Conservation (phyloP, 2,329 filamentous ascomycete genomes). For the Fusarium setosum region DNA sequence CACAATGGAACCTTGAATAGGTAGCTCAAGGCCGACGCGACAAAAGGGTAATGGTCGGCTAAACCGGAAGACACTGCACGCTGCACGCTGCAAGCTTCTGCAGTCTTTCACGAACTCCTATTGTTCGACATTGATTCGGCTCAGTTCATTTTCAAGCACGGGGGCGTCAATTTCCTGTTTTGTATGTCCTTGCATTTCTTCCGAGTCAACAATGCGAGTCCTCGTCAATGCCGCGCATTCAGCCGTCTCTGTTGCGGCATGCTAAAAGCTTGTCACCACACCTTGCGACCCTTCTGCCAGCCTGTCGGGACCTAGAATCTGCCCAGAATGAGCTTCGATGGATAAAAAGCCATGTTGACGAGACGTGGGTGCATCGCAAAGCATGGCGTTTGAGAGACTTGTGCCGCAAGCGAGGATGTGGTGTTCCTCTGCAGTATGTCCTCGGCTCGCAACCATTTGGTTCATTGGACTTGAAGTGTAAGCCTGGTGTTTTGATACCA, state of each 20-base stretch:
- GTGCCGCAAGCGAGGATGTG: constrained; percentile 63
- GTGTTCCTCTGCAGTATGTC: constrained; percentile 89
- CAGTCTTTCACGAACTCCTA: not conserved
- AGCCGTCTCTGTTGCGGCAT: constrained; percentile 65
- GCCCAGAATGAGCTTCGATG: constrained; percentile 78
- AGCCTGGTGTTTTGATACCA: constrained; percentile 85
- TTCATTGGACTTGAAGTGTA: constrained; percentile 80
- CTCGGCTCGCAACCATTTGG: constrained; percentile 92
- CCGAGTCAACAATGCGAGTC: constrained; percentile 20
- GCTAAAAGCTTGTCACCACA: constrained; percentile 66
- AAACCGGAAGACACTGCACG: constrained; percentile 20
- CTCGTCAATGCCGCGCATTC: constrained; percentile 70
- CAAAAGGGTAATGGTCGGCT: constrained; percentile 46
- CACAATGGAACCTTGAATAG: constrained; percentile 23
- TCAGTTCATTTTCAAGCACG: not conserved
- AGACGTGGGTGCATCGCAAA: constrained; percentile 25
- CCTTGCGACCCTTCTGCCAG: constrained; percentile 70
- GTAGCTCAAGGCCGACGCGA: constrained; percentile 10
- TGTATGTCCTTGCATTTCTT: not conserved
- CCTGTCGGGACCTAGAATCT: constrained; percentile 71
- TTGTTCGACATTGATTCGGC: not conserved
- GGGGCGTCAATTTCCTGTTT: not conserved
- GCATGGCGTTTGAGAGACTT: constrained; percentile 51
- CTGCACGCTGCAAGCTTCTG: not conserved
- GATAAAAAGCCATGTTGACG: constrained; percentile 71